phyloP scores from a whole-genome alignment of 148 eudicot genomes.

The Polygonum aviculare region DNA sequence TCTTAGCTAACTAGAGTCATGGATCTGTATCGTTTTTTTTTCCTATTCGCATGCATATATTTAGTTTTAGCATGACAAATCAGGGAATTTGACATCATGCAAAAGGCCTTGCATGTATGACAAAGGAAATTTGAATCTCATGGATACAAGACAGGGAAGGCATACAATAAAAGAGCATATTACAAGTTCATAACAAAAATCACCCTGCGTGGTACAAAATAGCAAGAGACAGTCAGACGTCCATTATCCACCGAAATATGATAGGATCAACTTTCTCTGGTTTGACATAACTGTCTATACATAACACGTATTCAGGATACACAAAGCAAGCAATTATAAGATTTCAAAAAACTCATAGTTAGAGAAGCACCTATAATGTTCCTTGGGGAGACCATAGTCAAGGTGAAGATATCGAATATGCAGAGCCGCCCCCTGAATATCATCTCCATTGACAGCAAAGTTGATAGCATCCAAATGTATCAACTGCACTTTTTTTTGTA shows the following conservation, averaged over 20 bases:
- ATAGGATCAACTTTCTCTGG: not conserved
- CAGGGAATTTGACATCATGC: not conserved
- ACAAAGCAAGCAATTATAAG: not conserved
- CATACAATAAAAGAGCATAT: not conserved
- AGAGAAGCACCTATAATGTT: slow-evolving; percentile 58
- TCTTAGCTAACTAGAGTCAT: not conserved
- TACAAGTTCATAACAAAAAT: not conserved
- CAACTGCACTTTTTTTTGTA: slow-evolving; percentile 51
- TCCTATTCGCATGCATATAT: not conserved
- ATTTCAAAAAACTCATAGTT: not conserved
- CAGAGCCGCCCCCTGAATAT: slow-evolving; percentile 39
- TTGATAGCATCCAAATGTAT: slow-evolving; percentile 74
- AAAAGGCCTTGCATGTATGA: not conserved
- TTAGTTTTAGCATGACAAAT: not conserved
- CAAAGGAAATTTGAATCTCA: not conserved
- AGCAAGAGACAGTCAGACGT: not conserved
- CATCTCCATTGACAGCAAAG: slow-evolving; percentile 33
- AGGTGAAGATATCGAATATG: slow-evolving; percentile 66
- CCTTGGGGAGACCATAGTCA: slow-evolving; percentile 54
- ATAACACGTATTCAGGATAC: not conserved
- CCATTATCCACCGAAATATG: not conserved
- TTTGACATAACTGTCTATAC: not conserved
- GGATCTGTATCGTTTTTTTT: not conserved
- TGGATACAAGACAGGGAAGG: not conserved
- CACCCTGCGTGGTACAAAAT: not conserved